phyloP scores from a whole-genome alignment of 371 early-diverging fungal genomes.

The Syncephalastrum sp. region DNA sequence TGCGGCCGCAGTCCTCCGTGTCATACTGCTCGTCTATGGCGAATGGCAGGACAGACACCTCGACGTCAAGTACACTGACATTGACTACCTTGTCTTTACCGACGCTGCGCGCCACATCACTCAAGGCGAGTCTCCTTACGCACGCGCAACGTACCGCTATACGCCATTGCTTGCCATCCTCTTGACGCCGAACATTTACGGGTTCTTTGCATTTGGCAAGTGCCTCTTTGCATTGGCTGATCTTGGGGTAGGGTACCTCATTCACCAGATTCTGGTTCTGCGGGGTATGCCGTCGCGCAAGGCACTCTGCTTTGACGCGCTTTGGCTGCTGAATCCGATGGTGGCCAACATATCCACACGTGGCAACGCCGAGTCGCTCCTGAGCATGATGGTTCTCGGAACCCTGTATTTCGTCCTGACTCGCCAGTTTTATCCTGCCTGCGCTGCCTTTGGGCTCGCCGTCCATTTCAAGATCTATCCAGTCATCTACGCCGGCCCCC shows the following conservation, averaged over 20 bases:
- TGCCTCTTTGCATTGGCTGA: constrained; percentile 83
- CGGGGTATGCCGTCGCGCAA: constrained; percentile 54
- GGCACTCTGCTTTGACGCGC: constrained; percentile 50
- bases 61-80: constrained; percentile 93
- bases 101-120: constrained; percentile 87
- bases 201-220: constrained; percentile 84
- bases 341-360: constrained; percentile 95
- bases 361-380: constrained; percentile 90
- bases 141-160: constrained; percentile 93
- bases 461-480: constrained; percentile 98
- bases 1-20: constrained; percentile 55
- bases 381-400: constrained; percentile 76
- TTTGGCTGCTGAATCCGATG: constrained; percentile 94
- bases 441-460: constrained; percentile 83
- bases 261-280: constrained; percentile 54
- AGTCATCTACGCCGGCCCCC: constrained; percentile 83
- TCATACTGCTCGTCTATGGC: constrained; percentile 73
- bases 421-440: constrained; percentile 54
- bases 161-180: constrained; percentile 91
- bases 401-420: constrained; percentile 69
- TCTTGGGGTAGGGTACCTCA: constrained; percentile 70
- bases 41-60: constrained; percentile 83
- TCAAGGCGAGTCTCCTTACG: constrained; percentile 79
- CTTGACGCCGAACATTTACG: constrained; percentile 76
- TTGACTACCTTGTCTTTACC: constrained; percentile 95